A percentile compares a stretch with the other conserved stretches of the same genome.
These are phyloP conservation scores for Penicillium silybi DNA, from an alignment of 495 filamentous ascomycete species.

Conservation along the genomic window DNA sequence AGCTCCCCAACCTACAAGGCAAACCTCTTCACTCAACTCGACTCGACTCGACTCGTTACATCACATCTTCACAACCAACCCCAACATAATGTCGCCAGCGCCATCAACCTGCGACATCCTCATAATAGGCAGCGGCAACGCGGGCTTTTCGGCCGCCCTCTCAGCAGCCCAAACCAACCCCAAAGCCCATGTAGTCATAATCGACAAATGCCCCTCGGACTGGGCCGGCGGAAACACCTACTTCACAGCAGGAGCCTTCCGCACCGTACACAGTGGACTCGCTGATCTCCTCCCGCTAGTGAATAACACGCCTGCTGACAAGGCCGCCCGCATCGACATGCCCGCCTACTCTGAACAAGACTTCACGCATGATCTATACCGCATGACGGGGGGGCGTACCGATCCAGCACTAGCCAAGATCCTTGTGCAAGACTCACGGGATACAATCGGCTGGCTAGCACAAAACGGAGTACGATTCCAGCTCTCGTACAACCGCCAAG, in stretches of 20 bases:
- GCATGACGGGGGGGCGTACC: slow-evolving; percentile 45
- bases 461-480: slow-evolving; percentile 50
- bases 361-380: slow-evolving; percentile 46
- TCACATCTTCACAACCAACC: neutral
- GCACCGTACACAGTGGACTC: slow-evolving; percentile 43
- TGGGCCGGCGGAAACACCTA: slow-evolving; percentile 54
- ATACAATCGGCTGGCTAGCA: slow-evolving; percentile 51
- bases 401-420: slow-evolving; percentile 39
- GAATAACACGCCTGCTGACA: slow-evolving; percentile 25
- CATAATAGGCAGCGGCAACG: slow-evolving; percentile 55
- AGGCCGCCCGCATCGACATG: slow-evolving; percentile 10
- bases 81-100: slow-evolving; percentile 11
- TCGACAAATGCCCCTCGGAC: slow-evolving; percentile 43
- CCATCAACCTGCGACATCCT: slow-evolving; percentile 42
- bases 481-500: slow-evolving; percentile 59
- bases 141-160: slow-evolving; percentile 53
- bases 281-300: slow-evolving; percentile 43
- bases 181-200: slow-evolving; percentile 32
- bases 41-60: neutral
- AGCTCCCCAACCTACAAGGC: neutral
- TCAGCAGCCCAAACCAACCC: slow-evolving; percentile 42
- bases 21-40: too few relatives aligned
- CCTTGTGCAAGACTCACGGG: slow-evolving; percentile 45
- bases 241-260: slow-evolving; percentile 54
- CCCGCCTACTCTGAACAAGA: slow-evolving; percentile 37